Evolutionary conservation across 2,329 filamentous ascomycete species (phyloP), one percentile per base, ranked within the genome.

Genomic region (Pseudogymnoascus sp.): DNA sequence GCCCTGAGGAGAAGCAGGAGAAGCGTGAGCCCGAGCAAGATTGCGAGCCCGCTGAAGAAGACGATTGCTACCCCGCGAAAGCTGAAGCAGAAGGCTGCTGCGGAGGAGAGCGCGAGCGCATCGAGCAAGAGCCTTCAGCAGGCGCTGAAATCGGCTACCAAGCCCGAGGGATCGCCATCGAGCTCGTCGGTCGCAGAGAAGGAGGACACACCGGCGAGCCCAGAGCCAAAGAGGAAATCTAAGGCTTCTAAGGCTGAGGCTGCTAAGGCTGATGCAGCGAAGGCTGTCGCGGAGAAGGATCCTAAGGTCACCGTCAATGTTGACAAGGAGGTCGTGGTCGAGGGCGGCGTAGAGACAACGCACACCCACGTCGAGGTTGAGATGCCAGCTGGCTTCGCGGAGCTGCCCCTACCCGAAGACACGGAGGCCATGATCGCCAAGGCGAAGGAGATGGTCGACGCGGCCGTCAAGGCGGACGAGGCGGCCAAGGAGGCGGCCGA

Each of bases 361-460:
- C 84, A 84, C 67, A 92, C 88, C 5, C 85, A 86, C 55, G 85
- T 93, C 58, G 87, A 88, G 65, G 80, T 94, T 9, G 88, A 94
- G 66, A 80, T 94, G 71, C 89, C 92, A 3, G 80, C 84, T 8
- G 83, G 82, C 60, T 78, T 81, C 52, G 79, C 84, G 0, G 84
- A 90, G 64, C 80, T 92, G 7, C 87, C 89, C 0, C 83, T 86
- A 10, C 86, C 90, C 0, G 88, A 92, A 66, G 89, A 94, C 69
- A 87, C 92, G 1, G 82, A 88, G 62, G 83, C 87, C 61, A 92
- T 97, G 88, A 87, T 97, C 63, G 87, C 87, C 29, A 86, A 90
- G 70, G 94, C 94, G 33, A 91, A 88, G 76, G 84, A 87, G 67
- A 96, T 97, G 90, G 92, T 97, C 4, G 83, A 88, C 65, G 86